These are phyloP conservation scores for Plicaturopsis crispa DNA, from an alignment of 768 basidiomycete genomes.

Conservation along the genomic window DNA sequence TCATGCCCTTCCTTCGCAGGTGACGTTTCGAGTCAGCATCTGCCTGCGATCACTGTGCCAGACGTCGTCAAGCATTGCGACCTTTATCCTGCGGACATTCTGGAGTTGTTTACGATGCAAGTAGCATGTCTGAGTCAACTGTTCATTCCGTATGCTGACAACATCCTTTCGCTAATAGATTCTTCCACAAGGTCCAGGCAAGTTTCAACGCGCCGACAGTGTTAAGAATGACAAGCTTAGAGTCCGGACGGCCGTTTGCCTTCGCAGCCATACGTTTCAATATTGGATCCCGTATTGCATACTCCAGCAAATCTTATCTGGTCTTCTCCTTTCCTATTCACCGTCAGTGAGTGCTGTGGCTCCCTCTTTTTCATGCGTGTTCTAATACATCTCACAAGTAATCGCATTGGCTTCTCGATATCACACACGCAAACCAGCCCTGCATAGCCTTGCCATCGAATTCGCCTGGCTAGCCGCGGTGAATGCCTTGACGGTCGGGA, in stretches of 20 bases:
- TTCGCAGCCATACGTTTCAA: conserved; percentile 45
- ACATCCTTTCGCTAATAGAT: conserved; percentile 22
- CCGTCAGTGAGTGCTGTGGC: conserved; percentile 38
- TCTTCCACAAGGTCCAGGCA: conserved; percentile 48
- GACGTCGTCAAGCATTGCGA: conserved; percentile 39
- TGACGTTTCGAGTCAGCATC: conserved; percentile 5
- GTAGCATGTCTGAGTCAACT: conserved; percentile 12
- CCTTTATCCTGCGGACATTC: conserved; percentile 44
- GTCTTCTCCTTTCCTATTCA: conserved; percentile 52
- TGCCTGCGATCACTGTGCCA: conserved; percentile 24
- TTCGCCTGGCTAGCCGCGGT: conserved; percentile 58
- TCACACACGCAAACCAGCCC: conserved; percentile 44
- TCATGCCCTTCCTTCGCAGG: conserved; percentile 1
- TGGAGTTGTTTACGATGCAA: conserved; percentile 45
- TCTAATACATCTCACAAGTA: conserved; percentile 28
- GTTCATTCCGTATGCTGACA: background rate
- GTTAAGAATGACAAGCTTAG: too few species aligned
- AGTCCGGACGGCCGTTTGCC: too few species aligned
- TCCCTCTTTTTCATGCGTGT: background rate
- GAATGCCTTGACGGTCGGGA: conserved; percentile 49
- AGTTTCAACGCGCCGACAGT: too few species aligned
- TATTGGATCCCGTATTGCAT: conserved; percentile 50
- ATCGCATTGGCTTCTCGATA: conserved; percentile 67
- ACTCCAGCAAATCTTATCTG: conserved; percentile 45
- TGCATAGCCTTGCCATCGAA: conserved; percentile 52